phyloP scores from a whole-genome alignment of 345 rosid species.

The Eucalyptus microcorys region DNA sequence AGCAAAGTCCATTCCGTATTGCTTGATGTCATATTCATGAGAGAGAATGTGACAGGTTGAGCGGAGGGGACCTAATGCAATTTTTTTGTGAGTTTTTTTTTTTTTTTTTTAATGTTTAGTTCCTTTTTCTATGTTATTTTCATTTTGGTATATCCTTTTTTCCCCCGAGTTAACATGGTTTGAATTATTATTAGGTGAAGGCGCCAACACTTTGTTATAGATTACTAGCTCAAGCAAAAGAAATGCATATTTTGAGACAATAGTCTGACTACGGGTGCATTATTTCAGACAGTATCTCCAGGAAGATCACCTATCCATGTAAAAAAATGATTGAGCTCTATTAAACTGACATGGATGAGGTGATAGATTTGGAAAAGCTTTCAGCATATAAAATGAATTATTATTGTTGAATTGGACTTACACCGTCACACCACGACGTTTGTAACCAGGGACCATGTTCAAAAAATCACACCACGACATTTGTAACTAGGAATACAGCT shows the following conservation, averaged over 20 bases:
- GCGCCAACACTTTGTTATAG: not conserved
- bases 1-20: not conserved
- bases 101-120: not conserved
- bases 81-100: not conserved
- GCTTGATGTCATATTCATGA: not conserved
- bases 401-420: not conserved
- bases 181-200: not conserved
- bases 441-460: too few relatives aligned
- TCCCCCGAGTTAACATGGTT: not conserved
- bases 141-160: too few relatives aligned
- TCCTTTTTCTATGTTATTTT: too few relatives aligned
- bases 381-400: not conserved
- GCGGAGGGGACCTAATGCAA: not conserved
- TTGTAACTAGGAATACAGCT: not conserved
- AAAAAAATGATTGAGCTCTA: not conserved
- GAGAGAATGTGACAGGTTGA: not conserved
- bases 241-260: not conserved
- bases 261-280: not conserved
- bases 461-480: not conserved
- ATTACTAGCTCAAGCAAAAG: not conserved
- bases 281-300: not conserved
- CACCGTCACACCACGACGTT: too few relatives aligned
- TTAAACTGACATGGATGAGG: too few relatives aligned
- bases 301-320: not conserved
- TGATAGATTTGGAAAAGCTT: not conserved